Evolutionary conservation across 331 rosid species (phyloP).

Genomic region (Arachis monticola): DNA sequence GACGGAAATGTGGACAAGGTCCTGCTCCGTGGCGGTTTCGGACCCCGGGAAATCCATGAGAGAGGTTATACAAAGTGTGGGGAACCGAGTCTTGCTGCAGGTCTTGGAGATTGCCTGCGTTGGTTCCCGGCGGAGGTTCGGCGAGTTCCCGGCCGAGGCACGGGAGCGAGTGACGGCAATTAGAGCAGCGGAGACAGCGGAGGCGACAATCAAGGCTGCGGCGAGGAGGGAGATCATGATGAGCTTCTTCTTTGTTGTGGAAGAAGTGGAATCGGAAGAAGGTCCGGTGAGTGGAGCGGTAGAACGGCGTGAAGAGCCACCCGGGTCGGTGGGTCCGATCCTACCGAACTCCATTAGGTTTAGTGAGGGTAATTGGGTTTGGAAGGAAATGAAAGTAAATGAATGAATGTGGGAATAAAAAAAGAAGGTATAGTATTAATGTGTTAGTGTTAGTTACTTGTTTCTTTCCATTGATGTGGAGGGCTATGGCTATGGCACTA

Average conservation of each 20-base stretch:
- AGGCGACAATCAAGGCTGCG: conserved; percentile 51
- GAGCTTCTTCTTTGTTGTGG: conserved; percentile 39
- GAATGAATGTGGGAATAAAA: background rate
- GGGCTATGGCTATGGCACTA: background rate
- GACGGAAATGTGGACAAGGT: conserved; percentile 89
- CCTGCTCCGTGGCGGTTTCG: conserved; percentile 59
- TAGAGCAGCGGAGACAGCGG: conserved; percentile 65
- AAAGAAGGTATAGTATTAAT: background rate
- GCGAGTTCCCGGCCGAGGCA: background rate
- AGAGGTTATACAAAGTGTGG: conserved; percentile 71
- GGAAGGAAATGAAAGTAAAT: background rate
- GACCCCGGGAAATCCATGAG: conserved; percentile 89
- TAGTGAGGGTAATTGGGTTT: background rate
- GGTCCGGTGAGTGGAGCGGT: conserved; percentile 36
- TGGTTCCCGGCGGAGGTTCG: conserved; percentile 55
- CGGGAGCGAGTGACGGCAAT: conserved; percentile 46
- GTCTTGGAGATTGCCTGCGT: conserved; percentile 83
- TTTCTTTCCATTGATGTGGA: background rate
- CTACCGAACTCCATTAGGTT: conserved; percentile 55
- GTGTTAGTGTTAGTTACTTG: background rate
- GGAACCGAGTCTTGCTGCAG: conserved; percentile 78
- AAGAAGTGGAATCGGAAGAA: background rate
- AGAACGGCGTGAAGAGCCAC: conserved; percentile 52
- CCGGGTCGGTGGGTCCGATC: conserved; percentile 47
- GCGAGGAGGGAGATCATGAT: conserved; percentile 57